A percentile compares a stretch with the other conserved stretches of the same genome.
Evolutionary conservation across 805 yeast species (phyloP).

Genomic region (Spathaspora girioi): DNA sequence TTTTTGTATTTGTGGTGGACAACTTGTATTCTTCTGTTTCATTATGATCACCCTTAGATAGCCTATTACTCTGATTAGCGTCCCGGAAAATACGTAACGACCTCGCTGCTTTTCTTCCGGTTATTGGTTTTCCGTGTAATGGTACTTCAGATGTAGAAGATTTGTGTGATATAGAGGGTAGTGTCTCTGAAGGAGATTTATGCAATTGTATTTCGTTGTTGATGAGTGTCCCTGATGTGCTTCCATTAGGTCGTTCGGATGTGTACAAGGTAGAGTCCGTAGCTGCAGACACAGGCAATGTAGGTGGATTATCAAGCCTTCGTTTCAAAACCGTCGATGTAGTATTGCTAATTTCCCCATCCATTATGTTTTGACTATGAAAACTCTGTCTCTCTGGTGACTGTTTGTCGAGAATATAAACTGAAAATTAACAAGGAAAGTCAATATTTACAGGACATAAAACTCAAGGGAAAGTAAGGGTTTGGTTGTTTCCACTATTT

Average conservation of each 20-base stretch:
- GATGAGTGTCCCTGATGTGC: neutral
- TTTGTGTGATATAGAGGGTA: neutral
- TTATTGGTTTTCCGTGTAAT: slow-evolving; percentile 8
- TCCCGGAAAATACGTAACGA: slow-evolving; percentile 51
- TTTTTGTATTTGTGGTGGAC: neutral
- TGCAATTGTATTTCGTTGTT: neutral
- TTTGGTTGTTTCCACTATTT: neutral
- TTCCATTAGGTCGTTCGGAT: neutral
- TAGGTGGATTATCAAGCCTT: neutral
- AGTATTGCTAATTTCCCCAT: neutral
- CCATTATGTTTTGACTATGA: neutral
- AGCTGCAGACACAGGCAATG: neutral
- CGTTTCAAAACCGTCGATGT: neutral
- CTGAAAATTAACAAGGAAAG: neutral
- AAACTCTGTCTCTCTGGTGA: neutral
- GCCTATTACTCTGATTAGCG: slow-evolving; percentile 7
- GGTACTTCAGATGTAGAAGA: slow-evolving; percentile 6
- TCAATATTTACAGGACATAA: neutral
- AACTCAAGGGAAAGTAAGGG: neutral
- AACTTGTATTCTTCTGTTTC: neutral
- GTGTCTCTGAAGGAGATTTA: neutral
- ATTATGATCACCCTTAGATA: neutral
- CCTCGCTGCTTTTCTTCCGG: slow-evolving; percentile 58
- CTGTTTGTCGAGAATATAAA: neutral
- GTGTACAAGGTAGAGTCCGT: neutral